Conservation (phyloP, 2,329 filamentous ascomycete species). For the Aureobasidium uvarum region DNA sequence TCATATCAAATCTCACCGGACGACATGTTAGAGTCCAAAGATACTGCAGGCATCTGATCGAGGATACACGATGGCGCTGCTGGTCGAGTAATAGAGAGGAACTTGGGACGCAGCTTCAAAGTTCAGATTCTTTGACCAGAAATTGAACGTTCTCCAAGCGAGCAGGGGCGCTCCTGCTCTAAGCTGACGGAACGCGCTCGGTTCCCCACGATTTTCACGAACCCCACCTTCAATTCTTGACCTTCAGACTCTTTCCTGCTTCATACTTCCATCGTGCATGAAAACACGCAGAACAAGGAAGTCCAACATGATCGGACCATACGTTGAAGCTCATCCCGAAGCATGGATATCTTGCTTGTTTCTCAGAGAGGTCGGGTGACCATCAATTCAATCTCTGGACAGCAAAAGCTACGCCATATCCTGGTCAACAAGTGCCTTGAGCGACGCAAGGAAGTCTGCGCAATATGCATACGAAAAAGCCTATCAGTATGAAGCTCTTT, state of each 20-base stretch:
- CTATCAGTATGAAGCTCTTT: neutral
- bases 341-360: too few species aligned
- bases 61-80: too few species aligned
- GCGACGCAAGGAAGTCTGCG: neutral
- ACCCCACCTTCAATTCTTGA: neutral
- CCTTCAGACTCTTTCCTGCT: neutral
- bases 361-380: too few species aligned
- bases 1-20: too few species aligned
- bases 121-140: neutral
- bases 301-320: neutral
- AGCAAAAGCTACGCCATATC: too few species aligned
- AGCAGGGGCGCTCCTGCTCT: neutral
- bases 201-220: neutral
- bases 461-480: neutral
- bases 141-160: neutral
- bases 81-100: too few species aligned
- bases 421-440: neutral
- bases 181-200: neutral
- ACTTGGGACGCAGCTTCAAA: too few species aligned
- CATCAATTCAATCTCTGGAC: too few species aligned
- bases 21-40: too few species aligned
- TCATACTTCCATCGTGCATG: neutral
- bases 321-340: neutral
- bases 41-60: too few species aligned
- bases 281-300: neutral